Evolutionary conservation across 2,329 filamentous ascomycete genomes (phyloP), one percentile per base, ranked within the genome.

Genomic region (Neophaeococcomyces mojaviensis): DNA sequence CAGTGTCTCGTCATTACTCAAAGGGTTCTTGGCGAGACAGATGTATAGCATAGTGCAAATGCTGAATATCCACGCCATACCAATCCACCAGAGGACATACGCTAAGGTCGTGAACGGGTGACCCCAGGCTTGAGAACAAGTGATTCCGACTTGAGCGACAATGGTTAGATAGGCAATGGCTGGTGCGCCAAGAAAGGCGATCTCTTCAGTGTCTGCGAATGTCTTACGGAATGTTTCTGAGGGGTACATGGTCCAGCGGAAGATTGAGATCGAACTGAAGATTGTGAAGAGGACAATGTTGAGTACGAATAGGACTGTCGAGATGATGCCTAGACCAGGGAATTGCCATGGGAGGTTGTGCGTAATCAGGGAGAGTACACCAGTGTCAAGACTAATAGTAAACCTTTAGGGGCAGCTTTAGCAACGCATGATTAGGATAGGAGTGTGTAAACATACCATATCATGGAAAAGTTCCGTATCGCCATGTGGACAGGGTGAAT

Each of bases 61-160:
- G 30, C 16, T 30, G 9, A 46, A 36, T 12, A 44, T 46, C 50
- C 49, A 55, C 1, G 43, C 57, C 2, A 61, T 58, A 18, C 61
- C 58, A n/a, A 66, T 58, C 66, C 67, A 70, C 67, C 68, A 70
- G 18, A 71, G 58, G n/a, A 68, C 52, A 48, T 61, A 66, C 3
- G 61, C 56, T 19, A 57, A 54, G 7, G 65, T 30, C 2, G 59
- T 59, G 53, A 57, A 59, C 7, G 54, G 51, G 8, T 43, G 39
- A n/a, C 57, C 56, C 20, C 56, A 1, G 57, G 53, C 31, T 50
- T 78, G 54, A 92, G 74, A 33, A 9, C 24, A 18, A 48, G 63
- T 58, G 13, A 66, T 51, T 26, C 59, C 57, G 40, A 66, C 61
- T 3, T 58, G 55, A 4, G 60, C 60, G 6, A 37, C 33, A 13